Conservation (phyloP, 371 early-diverging fungal species). For the Coemansia sp. region DNA sequence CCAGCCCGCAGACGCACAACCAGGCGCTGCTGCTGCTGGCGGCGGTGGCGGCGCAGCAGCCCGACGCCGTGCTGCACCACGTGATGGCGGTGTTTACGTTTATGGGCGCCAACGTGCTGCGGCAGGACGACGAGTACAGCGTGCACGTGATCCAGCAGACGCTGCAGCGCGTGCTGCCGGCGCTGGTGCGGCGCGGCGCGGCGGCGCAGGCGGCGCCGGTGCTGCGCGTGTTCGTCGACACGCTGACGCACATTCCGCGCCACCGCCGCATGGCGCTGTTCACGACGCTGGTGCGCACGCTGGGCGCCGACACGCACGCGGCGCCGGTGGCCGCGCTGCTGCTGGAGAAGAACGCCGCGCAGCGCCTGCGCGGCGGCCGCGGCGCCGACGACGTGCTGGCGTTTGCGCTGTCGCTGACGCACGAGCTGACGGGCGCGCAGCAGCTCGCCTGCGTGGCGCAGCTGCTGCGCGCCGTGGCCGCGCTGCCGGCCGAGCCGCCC, state of each 20-base stretch:
- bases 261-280: conserved; percentile 90
- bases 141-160: conserved; percentile 93
- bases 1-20: conserved; percentile 95
- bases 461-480: conserved; percentile 60
- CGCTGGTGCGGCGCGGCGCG: conserved; percentile 59
- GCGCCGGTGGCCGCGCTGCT: conserved; percentile 71
- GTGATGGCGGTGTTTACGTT: conserved; percentile 97
- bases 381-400: conserved; percentile 42
- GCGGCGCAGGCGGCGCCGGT: conserved; percentile 15
- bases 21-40: conserved; percentile 86
- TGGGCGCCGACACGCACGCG: conserved; percentile 78
- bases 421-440: conserved; percentile 51
- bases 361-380: conserved; percentile 28
- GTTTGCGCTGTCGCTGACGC: conserved; percentile 43
- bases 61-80: conserved; percentile 84
- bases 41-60: conserved; percentile 77
- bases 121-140: conserved; percentile 94
- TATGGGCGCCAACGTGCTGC: conserved; percentile 94
- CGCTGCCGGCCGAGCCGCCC: conserved; percentile 56
- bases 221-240: conserved; percentile 84
- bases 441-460: conserved; percentile 69
- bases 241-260: conserved; percentile 88
- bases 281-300: conserved; percentile 72
- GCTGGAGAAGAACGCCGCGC: conserved; percentile 67
- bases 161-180: conserved; percentile 83